phyloP scores from a whole-genome alignment of 208 protist genomes.

The Leishmania braziliensis region DNA sequence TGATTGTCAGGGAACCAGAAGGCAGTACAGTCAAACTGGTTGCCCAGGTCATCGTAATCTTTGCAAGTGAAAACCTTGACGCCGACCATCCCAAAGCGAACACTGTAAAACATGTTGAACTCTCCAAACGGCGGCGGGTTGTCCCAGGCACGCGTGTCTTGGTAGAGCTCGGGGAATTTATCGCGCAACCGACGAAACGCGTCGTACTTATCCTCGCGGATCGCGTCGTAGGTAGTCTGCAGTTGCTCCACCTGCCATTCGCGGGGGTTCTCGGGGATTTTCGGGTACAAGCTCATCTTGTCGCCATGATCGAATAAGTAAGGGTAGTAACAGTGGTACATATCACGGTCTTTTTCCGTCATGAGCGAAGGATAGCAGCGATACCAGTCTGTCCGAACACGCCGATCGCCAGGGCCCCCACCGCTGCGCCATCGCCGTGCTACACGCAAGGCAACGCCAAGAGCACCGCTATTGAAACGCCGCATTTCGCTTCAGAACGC shows the following conservation, averaged over 20 bases:
- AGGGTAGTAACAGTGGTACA: slow-evolving; percentile 95
- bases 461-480: slow-evolving; percentile 9
- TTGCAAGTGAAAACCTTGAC: slow-evolving; percentile 92
- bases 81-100: slow-evolving; percentile 91
- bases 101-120: slow-evolving; percentile 95
- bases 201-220: slow-evolving; percentile 95
- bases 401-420: slow-evolving; percentile 78
- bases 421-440: slow-evolving; percentile 67
- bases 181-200: slow-evolving; percentile 89
- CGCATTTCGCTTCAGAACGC: slow-evolving; percentile 15
- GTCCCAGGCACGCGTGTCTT: slow-evolving; percentile 92
- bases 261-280: slow-evolving; percentile 91
- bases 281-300: slow-evolving; percentile 92
- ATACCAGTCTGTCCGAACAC: slow-evolving; percentile 88
- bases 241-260: slow-evolving; percentile 92
- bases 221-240: slow-evolving; percentile 93
- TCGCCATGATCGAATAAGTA: slow-evolving; percentile 94
- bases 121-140: slow-evolving; percentile 93
- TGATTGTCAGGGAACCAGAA: slow-evolving; percentile 95
- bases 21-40: slow-evolving; percentile 91
- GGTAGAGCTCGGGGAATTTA: slow-evolving; percentile 94
- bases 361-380: slow-evolving; percentile 89
- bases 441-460: slow-evolving; percentile 11
- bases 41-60: slow-evolving; percentile 93
- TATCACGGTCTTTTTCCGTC: slow-evolving; percentile 90